A percentile compares a stretch with the other conserved stretches of the same genome.
These are phyloP conservation scores for Macroventuria anomochaeta DNA, from an alignment of 2,329 filamentous ascomycete species.

Conservation along the genomic window DNA sequence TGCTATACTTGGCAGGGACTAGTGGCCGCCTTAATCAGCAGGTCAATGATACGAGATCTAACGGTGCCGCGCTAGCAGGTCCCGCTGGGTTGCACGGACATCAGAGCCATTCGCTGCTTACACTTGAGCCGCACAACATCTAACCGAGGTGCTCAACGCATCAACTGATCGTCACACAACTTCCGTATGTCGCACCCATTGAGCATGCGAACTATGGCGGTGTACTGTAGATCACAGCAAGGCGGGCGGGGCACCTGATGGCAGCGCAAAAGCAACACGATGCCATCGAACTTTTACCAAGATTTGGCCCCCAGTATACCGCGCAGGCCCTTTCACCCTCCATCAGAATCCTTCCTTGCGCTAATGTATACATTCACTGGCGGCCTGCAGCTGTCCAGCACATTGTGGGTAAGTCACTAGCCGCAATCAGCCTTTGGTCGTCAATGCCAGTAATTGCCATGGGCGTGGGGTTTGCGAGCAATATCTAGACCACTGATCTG, in stretches of 20 bases:
- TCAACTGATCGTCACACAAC: neutral
- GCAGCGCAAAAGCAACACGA: neutral
- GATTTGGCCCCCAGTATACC: conserved; percentile 28
- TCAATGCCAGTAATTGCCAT: conserved; percentile 38
- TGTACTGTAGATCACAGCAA: neutral
- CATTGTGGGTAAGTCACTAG: conserved; percentile 28
- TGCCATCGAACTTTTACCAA: neutral
- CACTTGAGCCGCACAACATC: conserved; percentile 4
- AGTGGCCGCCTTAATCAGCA: conserved; percentile 10
- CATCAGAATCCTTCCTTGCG: conserved; percentile 21
- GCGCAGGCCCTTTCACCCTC: conserved; percentile 22
- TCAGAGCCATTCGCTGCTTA: neutral
- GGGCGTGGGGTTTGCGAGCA: conserved; percentile 19
- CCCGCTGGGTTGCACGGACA: conserved; percentile 4
- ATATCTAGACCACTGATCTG: conserved; percentile 30
- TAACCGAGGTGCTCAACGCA: neutral
- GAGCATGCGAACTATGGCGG: neutral
- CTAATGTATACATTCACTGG: conserved; percentile 15
- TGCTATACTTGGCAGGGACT: neutral
- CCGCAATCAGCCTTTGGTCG: conserved; percentile 28
- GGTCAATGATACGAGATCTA: neutral
- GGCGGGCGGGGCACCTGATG: conserved; percentile 3
- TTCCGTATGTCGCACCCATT: neutral
- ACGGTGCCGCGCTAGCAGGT: neutral
- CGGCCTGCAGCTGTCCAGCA: conserved; percentile 29